Percentiles rank a stretch among this genome's conserved stretches.
phyloP scores from a whole-genome alignment of 2,329 filamentous ascomycete genomes.

The Ophiocordyceps robertsii region DNA sequence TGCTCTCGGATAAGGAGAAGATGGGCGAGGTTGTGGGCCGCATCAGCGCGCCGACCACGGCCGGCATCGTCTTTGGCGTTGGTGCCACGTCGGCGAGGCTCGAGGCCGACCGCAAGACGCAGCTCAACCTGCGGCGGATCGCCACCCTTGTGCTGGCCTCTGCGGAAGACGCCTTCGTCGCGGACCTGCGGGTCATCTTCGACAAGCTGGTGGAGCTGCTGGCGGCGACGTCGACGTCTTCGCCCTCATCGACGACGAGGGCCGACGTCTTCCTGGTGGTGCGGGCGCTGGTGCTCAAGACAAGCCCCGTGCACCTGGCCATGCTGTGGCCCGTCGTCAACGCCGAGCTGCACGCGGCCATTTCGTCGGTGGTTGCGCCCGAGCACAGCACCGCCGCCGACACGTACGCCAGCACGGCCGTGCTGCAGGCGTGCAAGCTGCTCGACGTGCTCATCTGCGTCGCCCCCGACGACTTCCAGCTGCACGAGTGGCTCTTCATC shows the following conservation, averaged over 20 bases:
- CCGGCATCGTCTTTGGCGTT: conserved; percentile 97
- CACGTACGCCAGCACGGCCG: conserved; percentile 60
- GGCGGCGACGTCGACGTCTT: conserved; percentile 71
- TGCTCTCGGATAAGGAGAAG: conserved; percentile 73
- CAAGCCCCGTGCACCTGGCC: conserved; percentile 65
- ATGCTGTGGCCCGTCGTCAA: conserved; percentile 86
- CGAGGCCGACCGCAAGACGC: conserved; percentile 89
- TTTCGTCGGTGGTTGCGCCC: conserved; percentile 59
- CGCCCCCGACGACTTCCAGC: conserved; percentile 88
- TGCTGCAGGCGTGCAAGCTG: conserved; percentile 88
- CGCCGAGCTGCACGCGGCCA: conserved; percentile 65
- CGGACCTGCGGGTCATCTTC: conserved; percentile 58
- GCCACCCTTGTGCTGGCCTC: conserved; percentile 68
- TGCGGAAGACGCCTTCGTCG: conserved; percentile 64
- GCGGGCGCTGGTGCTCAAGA: conserved; percentile 68
- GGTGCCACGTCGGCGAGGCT: conserved; percentile 84
- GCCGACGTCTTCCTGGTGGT: conserved; percentile 85
- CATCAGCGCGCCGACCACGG: conserved; percentile 74
- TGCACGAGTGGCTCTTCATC: conserved; percentile 97
- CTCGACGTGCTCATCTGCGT: conserved; percentile 78
- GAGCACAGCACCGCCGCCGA: conserved; percentile 51
- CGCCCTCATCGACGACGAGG: conserved; percentile 78
- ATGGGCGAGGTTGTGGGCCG: conserved; percentile 69
- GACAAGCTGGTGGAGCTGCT: conserved; percentile 83
- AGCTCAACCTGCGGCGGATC: conserved; percentile 75